A percentile compares a stretch with the other conserved stretches of the same genome.
Evolutionary conservation across 352 stramenopile species (phyloP).

Genomic region (Globisporangium viniferum): DNA sequence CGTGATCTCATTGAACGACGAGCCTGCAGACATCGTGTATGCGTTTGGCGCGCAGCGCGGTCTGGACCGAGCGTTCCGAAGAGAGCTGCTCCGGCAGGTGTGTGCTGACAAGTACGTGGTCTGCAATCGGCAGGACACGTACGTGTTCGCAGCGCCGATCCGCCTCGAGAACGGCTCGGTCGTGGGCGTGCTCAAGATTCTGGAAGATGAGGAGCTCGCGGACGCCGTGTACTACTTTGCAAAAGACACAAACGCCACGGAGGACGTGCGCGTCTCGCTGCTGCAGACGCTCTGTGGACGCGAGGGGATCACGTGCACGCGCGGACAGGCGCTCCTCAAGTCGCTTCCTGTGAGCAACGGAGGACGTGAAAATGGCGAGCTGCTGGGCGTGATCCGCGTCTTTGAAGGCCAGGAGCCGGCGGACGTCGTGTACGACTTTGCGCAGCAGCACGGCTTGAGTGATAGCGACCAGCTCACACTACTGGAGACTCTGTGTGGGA

Average conservation of each 20-base stretch:
- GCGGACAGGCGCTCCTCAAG: conserved; percentile 49
- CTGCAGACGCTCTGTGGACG: conserved; percentile 58
- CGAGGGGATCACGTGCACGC: conserved; percentile 54
- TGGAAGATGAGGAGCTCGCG: conserved; percentile 66
- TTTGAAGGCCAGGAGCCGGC: conserved; percentile 74
- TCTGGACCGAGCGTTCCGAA: conserved; percentile 34
- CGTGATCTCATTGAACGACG: conserved; percentile 44
- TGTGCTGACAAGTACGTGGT: conserved; percentile 51
- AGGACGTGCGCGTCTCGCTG: conserved; percentile 40
- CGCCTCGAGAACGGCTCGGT: conserved; percentile 42
- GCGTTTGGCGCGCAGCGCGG: conserved; percentile 38
- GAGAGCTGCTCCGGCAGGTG: conserved; percentile 43
- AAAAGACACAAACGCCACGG: conserved; percentile 43
- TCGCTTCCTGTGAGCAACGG: conserved; percentile 36
- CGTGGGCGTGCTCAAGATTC: conserved; percentile 35
- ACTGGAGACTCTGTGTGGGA: conserved; percentile 52
- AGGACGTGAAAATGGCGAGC: conserved; percentile 8
- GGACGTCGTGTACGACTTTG: conserved; percentile 70
- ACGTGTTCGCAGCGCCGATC: conserved; percentile 57
- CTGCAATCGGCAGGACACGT: conserved; percentile 40
- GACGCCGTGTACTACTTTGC: conserved; percentile 67
- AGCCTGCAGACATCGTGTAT: conserved; percentile 54
- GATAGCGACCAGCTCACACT: conserved; percentile 33
- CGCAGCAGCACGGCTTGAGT: conserved; percentile 43
- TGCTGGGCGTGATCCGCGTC: conserved; percentile 47